These are phyloP conservation scores for Tetradesmus lagerheimii DNA, from an alignment of 139 green algal species.

Conservation along the genomic window DNA sequence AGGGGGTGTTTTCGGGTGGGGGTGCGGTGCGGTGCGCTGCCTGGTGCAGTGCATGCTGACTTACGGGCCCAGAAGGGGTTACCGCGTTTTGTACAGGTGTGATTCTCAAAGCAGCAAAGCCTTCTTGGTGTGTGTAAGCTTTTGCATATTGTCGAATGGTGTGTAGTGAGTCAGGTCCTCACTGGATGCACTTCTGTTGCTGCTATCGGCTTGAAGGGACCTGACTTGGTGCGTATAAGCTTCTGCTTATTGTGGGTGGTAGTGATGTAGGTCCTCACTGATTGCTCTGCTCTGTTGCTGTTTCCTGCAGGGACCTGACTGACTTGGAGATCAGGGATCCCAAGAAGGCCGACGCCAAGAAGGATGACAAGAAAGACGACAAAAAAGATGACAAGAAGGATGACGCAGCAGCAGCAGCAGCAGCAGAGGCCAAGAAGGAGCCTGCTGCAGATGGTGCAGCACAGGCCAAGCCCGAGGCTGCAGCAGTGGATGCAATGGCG, in stretches of 20 bases:
- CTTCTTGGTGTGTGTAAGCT: no score
- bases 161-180: no score
- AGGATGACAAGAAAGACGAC: background rate
- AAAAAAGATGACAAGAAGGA: background rate
- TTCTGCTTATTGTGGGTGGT: no score
- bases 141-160: no score
- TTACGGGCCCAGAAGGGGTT: slow-evolving; percentile 20
- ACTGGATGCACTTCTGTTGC: no score
- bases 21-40: slow-evolving; percentile 9
- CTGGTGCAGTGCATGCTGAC: slow-evolving; percentile 34
- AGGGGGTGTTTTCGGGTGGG: no score
- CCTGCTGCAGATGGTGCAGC: background rate
- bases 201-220: background rate
- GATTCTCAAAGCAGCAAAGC: no score
- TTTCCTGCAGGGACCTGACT: slow-evolving; percentile 21
- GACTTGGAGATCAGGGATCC: background rate
- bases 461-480: background rate
- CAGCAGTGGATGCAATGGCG: background rate
- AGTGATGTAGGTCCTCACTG: background rate
- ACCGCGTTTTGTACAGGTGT: slow-evolving; percentile 43
- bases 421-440: background rate
- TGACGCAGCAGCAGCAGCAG: background rate
- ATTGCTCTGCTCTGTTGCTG: background rate
- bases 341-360: background rate
- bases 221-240: background rate